phyloP scores from a whole-genome alignment of 345 rosid species.

The Aquilaria yunnanensis region DNA sequence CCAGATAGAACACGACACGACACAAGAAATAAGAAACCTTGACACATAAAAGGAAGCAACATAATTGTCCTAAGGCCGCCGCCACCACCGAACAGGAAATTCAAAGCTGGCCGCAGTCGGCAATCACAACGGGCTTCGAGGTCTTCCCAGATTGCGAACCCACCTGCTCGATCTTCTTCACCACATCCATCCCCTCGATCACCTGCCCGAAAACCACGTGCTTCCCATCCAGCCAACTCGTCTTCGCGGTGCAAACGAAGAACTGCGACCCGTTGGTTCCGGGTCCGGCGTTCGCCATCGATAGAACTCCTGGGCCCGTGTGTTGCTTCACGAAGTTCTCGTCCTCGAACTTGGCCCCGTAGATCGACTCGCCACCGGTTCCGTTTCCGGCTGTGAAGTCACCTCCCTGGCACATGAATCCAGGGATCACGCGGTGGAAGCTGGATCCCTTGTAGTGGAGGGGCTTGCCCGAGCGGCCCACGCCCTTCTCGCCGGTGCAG shows the following conservation, averaged over 20 bases:
- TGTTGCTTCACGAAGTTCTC: slow-evolving; percentile 70
- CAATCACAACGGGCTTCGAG: slow-evolving; percentile 33
- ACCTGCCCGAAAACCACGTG: slow-evolving; percentile 72
- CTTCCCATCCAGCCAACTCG: slow-evolving; percentile 60
- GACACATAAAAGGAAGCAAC: neutral
- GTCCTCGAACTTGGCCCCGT: slow-evolving; percentile 48
- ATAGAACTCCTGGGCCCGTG: slow-evolving; percentile 48
- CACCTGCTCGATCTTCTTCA: slow-evolving; percentile 45
- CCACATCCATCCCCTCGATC: slow-evolving; percentile 49
- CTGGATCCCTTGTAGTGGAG: slow-evolving; percentile 66
- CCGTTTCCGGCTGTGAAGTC: slow-evolving; percentile 70
- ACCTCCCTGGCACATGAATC: slow-evolving; percentile 80
- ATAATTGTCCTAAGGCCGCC: neutral
- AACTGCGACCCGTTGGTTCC: slow-evolving; percentile 66
- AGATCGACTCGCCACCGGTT: slow-evolving; percentile 69
- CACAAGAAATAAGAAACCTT: neutral
- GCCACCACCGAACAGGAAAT: neutral
- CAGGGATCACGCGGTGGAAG: slow-evolving; percentile 65
- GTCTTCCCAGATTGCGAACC: slow-evolving; percentile 46
- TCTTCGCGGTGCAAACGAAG: slow-evolving; percentile 50
- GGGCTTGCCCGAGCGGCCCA: slow-evolving; percentile 44
- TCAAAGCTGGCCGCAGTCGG: slow-evolving; percentile 58
- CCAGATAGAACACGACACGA: neutral
- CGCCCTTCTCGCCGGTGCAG: slow-evolving; percentile 65
- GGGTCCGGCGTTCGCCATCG: slow-evolving; percentile 68